phyloP scores from a whole-genome alignment of 2,329 filamentous ascomycete genomes.

The Zymoseptoria tritici region DNA sequence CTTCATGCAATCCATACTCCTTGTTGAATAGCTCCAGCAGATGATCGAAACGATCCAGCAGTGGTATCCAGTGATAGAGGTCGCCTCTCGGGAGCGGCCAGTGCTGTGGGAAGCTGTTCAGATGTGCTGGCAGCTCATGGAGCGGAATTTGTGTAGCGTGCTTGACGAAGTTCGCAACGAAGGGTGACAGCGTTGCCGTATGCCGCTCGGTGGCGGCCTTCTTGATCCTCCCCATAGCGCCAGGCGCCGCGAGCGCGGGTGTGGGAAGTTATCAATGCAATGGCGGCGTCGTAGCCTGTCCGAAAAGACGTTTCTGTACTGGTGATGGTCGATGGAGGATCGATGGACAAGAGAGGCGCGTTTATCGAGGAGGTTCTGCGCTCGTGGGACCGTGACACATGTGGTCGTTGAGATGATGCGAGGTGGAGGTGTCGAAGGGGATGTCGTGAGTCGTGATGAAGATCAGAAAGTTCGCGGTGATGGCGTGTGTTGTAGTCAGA shows the following conservation, averaged over 20 bases:
- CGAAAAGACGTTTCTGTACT: background rate
- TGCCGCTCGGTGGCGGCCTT: slow-evolving; percentile 48
- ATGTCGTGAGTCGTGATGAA: background rate
- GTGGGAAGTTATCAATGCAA: slow-evolving; percentile 7
- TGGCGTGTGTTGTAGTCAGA: background rate
- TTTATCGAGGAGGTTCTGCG: background rate
- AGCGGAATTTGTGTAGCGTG: slow-evolving; percentile 61
- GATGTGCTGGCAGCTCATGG: slow-evolving; percentile 66
- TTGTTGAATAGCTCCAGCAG: slow-evolving; percentile 75
- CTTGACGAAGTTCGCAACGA: slow-evolving; percentile 73
- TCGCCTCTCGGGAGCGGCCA: slow-evolving; percentile 97
- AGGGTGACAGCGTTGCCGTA: slow-evolving; percentile 64
- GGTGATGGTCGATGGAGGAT: background rate
- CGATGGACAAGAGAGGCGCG: background rate
- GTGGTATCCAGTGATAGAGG: slow-evolving; percentile 94
- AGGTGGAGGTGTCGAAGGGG: background rate
- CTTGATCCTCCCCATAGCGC: slow-evolving; percentile 48
- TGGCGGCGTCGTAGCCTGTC: slow-evolving; percentile 1
- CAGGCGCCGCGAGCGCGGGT: slow-evolving; percentile 20
- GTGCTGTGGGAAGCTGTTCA: slow-evolving; percentile 72
- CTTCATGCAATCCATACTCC: slow-evolving; percentile 70
- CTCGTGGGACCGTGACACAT: background rate
- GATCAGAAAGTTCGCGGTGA: background rate
- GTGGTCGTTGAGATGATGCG: slow-evolving; percentile 1
- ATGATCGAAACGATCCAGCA: slow-evolving; percentile 87